Percentiles rank a stretch among this genome's conserved stretches.
These are phyloP conservation scores for Aspergillus steynii DNA, from an alignment of 495 filamentous ascomycete species.

Conservation along the genomic window DNA sequence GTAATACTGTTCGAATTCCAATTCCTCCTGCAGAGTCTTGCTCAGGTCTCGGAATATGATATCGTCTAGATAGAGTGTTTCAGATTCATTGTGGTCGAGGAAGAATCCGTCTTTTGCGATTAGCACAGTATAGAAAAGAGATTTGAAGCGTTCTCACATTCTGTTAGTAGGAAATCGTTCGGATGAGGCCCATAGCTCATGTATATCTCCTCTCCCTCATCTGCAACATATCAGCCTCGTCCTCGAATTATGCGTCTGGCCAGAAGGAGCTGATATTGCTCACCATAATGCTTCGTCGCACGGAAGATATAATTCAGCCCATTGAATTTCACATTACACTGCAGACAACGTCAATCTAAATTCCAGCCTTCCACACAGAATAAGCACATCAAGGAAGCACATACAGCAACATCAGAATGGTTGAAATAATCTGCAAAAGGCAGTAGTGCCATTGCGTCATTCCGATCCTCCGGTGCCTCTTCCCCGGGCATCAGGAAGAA, in stretches of 20 bases:
- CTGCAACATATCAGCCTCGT: constrained; percentile 17
- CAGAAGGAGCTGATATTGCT: background rate
- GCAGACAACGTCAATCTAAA: background rate
- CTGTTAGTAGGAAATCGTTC: constrained; percentile 78
- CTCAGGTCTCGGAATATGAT: constrained; percentile 58
- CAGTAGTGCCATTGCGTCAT: constrained; percentile 77
- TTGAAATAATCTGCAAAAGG: constrained; percentile 92
- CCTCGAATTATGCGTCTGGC: background rate
- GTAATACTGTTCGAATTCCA: constrained; percentile 61
- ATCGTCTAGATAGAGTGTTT: constrained; percentile 68
- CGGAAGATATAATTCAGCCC: constrained; percentile 60
- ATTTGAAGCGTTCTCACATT: constrained; percentile 51
- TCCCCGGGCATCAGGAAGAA: constrained; percentile 60
- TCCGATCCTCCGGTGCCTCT: constrained; percentile 51
- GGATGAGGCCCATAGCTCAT: constrained; percentile 79
- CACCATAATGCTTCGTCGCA: constrained; percentile 56
- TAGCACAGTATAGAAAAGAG: background rate
- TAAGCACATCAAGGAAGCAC: constrained; percentile 12
- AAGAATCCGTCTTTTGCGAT: constrained; percentile 67
- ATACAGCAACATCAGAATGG: constrained; percentile 58
- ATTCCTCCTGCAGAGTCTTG: constrained; percentile 42
- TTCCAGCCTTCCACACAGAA: background rate
- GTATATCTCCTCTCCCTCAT: constrained; percentile 69
- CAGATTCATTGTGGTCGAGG: constrained; percentile 65
- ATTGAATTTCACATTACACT: constrained; percentile 66